Evolutionary conservation across 495 filamentous ascomycete genomes (phyloP).

Genomic region (Rostrohypoxylon terebratum): DNA sequence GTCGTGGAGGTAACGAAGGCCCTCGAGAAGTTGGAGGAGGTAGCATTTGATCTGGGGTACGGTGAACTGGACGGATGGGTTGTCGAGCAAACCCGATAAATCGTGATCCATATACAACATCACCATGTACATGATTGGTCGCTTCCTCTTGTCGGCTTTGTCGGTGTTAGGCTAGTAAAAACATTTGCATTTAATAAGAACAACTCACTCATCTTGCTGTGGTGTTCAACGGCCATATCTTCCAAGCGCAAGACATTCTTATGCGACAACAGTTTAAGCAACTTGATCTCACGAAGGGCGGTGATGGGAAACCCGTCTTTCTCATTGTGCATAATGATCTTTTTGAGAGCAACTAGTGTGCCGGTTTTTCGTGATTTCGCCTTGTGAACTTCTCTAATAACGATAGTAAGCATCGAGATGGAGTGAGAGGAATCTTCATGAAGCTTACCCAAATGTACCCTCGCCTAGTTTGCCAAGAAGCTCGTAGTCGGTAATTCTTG

Average conservation of each 20-base stretch:
- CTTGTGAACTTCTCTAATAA: constrained; percentile 85
- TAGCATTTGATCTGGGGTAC: constrained; percentile 98
- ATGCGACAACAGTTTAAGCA: constrained; percentile 93
- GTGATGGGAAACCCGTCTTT: constrained; percentile 88
- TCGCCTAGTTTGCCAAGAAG: constrained; percentile 93
- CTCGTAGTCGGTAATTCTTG: constrained; percentile 88
- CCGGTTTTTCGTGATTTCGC: constrained; percentile 80
- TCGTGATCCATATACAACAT: constrained; percentile 99
- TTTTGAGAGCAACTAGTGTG: constrained; percentile 87
- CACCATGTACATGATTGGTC: constrained; percentile 97
- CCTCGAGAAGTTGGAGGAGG: constrained; percentile 91
- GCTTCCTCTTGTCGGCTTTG: constrained; percentile 78
- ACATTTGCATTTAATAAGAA: background rate
- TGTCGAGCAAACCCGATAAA: constrained; percentile 93
- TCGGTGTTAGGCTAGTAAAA: constrained; percentile 26
- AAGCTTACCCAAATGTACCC: constrained; percentile 89
- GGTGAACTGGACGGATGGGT: constrained; percentile 86
- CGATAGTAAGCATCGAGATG: constrained; percentile 28
- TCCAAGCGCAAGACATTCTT: constrained; percentile 86
- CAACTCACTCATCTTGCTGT: constrained; percentile 70
- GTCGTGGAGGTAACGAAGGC: constrained; percentile 88
- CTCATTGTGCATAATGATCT: constrained; percentile 90
- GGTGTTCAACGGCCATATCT: constrained; percentile 94
- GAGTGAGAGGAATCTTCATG: background rate
- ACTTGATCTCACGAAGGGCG: constrained; percentile 89